These are phyloP conservation scores for Ogataea nonfermentans DNA, from an alignment of 805 yeast species.

Conservation along the genomic window DNA sequence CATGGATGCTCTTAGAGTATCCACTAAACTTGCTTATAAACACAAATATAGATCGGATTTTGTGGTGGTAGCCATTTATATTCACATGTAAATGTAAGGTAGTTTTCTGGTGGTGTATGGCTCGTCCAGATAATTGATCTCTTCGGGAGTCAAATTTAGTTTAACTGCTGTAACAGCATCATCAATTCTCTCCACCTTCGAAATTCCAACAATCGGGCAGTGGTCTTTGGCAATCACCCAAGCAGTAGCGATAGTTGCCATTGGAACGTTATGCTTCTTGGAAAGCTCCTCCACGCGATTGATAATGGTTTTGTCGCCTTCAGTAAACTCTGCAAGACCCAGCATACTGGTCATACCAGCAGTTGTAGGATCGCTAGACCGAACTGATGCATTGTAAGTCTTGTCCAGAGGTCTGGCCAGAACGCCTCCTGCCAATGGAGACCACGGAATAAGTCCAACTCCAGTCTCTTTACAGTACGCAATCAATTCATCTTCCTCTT, in stretches of 20 bases:
- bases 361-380: conserved; percentile 2
- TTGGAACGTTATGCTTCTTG: conserved; percentile 42
- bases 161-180: conserved; percentile 46
- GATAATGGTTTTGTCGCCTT: conserved; percentile 38
- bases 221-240: conserved; percentile 54
- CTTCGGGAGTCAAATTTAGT: conserved; percentile 39
- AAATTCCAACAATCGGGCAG: conserved; percentile 56
- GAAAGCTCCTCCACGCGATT: conserved; percentile 56
- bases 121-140: conserved; percentile 38
- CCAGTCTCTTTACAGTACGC: conserved; percentile 51
- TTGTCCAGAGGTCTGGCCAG: conserved; percentile 46
- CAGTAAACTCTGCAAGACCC: conserved; percentile 24
- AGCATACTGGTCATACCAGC: neutral
- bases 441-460: conserved; percentile 59
- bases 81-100: conserved; percentile 1
- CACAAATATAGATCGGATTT: too few relatives aligned
- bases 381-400: conserved; percentile 3
- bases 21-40: too few relatives aligned
- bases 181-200: conserved; percentile 45
- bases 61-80: too few relatives aligned
- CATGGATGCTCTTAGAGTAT: too few relatives aligned
- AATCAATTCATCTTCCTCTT: conserved; percentile 63
- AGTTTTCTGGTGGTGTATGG: conserved; percentile 26
- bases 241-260: conserved; percentile 56
- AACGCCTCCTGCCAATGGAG: conserved; percentile 49